These are phyloP conservation scores for Pseudocercospora crystallina DNA, from an alignment of 2,329 filamentous ascomycete genomes.

Conservation along the genomic window DNA sequence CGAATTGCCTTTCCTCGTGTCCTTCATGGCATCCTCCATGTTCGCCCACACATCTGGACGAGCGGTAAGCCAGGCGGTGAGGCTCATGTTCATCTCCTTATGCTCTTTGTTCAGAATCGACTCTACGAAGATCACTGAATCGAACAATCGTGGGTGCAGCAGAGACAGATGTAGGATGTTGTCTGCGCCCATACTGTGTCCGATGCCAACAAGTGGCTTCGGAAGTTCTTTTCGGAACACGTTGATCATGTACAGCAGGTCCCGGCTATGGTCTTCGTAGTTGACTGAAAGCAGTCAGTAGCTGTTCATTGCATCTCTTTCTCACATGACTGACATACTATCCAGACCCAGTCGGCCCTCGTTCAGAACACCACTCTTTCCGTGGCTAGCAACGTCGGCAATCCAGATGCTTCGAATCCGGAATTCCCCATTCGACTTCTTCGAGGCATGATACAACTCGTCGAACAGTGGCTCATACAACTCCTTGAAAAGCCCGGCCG, in stretches of 20 bases:
- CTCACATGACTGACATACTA: slow-evolving; percentile 53
- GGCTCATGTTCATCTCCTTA: slow-evolving; percentile 32
- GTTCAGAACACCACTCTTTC: slow-evolving; percentile 17
- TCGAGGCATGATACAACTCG: not conserved
- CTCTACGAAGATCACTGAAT: slow-evolving; percentile 55
- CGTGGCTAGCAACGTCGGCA: slow-evolving; percentile 19
- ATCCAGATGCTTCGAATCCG: slow-evolving; percentile 21
- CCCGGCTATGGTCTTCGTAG: slow-evolving; percentile 69
- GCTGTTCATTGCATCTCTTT: not conserved
- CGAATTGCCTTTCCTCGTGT: slow-evolving; percentile 67
- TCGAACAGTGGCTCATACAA: slow-evolving; percentile 20
- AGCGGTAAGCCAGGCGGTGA: slow-evolving; percentile 62
- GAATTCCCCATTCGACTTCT: not conserved
- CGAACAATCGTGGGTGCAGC: slow-evolving; percentile 74
- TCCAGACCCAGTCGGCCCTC: slow-evolving; percentile 19
- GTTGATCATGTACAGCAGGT: slow-evolving; percentile 80
- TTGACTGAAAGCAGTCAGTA: not conserved
- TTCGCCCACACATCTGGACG: slow-evolving; percentile 80
- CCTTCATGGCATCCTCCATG: slow-evolving; percentile 61
- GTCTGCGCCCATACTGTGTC: slow-evolving; percentile 80
- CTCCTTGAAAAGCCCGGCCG: slow-evolving; percentile 16
- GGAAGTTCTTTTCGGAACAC: slow-evolving; percentile 73
- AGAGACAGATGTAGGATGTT: slow-evolving; percentile 69
- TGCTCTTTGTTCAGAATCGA: slow-evolving; percentile 62
- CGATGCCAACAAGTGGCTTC: slow-evolving; percentile 75